Evolutionary conservation across 768 basidiomycete genomes (phyloP).

Genomic region (Trametopsis cervina): DNA sequence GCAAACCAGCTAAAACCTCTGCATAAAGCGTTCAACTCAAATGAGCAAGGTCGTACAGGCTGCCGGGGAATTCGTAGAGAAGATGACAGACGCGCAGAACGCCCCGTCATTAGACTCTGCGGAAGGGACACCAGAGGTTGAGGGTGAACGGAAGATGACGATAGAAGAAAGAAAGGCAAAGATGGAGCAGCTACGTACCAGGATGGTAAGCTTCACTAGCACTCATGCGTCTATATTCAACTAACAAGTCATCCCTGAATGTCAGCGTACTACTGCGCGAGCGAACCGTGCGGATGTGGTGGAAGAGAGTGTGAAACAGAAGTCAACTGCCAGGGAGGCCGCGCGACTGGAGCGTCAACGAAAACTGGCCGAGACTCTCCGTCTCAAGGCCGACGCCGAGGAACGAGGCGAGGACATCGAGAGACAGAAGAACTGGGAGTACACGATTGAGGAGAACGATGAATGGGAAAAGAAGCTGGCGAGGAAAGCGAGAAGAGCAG

Average conservation of each 20-base stretch:
- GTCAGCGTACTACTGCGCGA: slow-evolving; percentile 67
- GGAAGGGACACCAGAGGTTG: slow-evolving; percentile 5
- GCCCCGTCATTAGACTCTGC: slow-evolving; percentile 9
- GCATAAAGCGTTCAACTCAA: no score
- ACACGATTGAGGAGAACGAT: slow-evolving; percentile 93
- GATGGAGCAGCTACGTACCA: slow-evolving; percentile 66
- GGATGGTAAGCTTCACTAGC: slow-evolving; percentile 65
- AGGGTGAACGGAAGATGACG: slow-evolving; percentile 27
- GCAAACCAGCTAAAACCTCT: no score
- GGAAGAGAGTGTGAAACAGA: slow-evolving; percentile 75
- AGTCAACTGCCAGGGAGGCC: slow-evolving; percentile 70
- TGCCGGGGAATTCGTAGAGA: slow-evolving; percentile 24
- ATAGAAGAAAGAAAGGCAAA: slow-evolving; percentile 75
- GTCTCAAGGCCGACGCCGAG: slow-evolving; percentile 82
- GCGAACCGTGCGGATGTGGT: slow-evolving; percentile 84
- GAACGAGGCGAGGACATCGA: slow-evolving; percentile 91
- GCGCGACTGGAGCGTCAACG: slow-evolving; percentile 85
- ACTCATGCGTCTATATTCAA: slow-evolving; percentile 1
- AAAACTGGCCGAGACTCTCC: slow-evolving; percentile 81
- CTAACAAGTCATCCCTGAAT: slow-evolving; percentile 5
- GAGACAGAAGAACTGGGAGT: slow-evolving; percentile 90
- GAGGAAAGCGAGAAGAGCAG: slow-evolving; percentile 75
- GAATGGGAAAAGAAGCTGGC: slow-evolving; percentile 90
- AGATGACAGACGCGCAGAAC: slow-evolving; percentile 16
- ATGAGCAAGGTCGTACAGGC: slow-evolving; percentile 21